Evolutionary conservation across 2,329 filamentous ascomycete genomes (phyloP), one percentile per base, ranked within the genome.

Genomic region (Tolypocladium album): DNA sequence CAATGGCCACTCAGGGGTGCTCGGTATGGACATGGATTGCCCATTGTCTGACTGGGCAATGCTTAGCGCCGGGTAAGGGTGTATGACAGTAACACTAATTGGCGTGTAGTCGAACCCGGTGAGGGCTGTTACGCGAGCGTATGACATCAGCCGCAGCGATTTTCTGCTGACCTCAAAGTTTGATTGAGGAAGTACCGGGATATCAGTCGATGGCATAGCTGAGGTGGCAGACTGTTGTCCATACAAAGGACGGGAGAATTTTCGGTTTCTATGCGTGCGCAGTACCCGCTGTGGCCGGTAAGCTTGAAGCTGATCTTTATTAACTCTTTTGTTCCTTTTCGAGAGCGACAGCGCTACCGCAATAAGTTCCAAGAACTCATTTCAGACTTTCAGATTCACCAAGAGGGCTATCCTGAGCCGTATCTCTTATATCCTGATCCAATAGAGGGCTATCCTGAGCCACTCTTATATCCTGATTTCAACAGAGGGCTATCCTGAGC

Each of bases 401-500:
- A 58, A 58, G 56, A 58, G 56, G 56, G 43, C 45, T 58, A 57
- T 34, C 55, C 40, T 57, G 38, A 42, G 50, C 56, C 56, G 31
- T 17, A 36, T 53, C 31, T 53, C 50, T 53, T 53, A 2, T 13
- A 36, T 53, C 31, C 31, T 53, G 50, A 36, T n/a, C 20, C 31
- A 22, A 36, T 27, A 58, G 56, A 58, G 56, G 56, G 43, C 45
- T 58, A 57, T 57, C 55, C 40, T 57, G 38, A 42, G 63, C 58
- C 57, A 57, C 61, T 61, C 61, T 61, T 42, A 59, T 42, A 57
- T 56, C 57, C 57, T 58, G 57, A 58, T 58, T 24, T 34, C 55
- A 43, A 58, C 36, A 56, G 56, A 58, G 43, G 56, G 43, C 45
- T 58, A 57, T 57, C 55, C 40, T 57, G 38, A 42, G 63, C 59